A percentile compares a stretch with the other conserved stretches of the same genome.
Conservation (phyloP, 1,284 basidiomycete genomes). For the Naganishia albida region DNA sequence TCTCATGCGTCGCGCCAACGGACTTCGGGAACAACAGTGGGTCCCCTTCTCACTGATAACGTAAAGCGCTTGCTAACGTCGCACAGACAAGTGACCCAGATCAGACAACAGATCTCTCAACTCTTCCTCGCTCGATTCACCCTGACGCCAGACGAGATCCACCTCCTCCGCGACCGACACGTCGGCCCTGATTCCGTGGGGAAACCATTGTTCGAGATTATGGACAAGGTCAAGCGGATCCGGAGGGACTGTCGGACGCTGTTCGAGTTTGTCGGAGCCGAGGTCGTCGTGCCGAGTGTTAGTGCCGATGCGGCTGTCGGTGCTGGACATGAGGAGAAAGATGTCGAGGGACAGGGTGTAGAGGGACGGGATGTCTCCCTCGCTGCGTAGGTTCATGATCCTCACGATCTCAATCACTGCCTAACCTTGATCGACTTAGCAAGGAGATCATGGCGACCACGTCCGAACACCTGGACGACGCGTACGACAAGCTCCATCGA, state of each 20-base stretch:
- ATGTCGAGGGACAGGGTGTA: conserved; percentile 61
- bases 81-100: conserved; percentile 58
- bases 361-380: conserved; percentile 58
- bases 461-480: conserved; percentile 78
- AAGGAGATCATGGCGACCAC: conserved; percentile 85
- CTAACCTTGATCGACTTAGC: conserved; percentile 55
- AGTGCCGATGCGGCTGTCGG: conserved; percentile 1
- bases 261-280: conserved; percentile 53
- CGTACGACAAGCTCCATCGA: conserved; percentile 82
- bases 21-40: conserved; percentile 75
- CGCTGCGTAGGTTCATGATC: conserved; percentile 69
- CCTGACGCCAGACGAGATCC: conserved; percentile 69
- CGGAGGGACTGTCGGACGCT: conserved; percentile 80
- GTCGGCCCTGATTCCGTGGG: conserved; percentile 41
- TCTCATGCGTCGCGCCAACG: conserved; percentile 83
- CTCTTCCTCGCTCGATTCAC: conserved; percentile 85
- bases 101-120: conserved; percentile 69
- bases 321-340: neutral
- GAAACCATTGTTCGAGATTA: conserved; percentile 72
- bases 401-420: neutral
- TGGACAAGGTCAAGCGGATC: conserved; percentile 83
- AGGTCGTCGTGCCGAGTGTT: neutral
- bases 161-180: conserved; percentile 74
- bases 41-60: conserved; percentile 35
- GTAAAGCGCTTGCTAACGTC: neutral